A percentile compares a stretch with the other conserved stretches of the same genome.
phyloP scores from a whole-genome alignment of 495 filamentous ascomycete species.

The Bathelium albidoporum region DNA sequence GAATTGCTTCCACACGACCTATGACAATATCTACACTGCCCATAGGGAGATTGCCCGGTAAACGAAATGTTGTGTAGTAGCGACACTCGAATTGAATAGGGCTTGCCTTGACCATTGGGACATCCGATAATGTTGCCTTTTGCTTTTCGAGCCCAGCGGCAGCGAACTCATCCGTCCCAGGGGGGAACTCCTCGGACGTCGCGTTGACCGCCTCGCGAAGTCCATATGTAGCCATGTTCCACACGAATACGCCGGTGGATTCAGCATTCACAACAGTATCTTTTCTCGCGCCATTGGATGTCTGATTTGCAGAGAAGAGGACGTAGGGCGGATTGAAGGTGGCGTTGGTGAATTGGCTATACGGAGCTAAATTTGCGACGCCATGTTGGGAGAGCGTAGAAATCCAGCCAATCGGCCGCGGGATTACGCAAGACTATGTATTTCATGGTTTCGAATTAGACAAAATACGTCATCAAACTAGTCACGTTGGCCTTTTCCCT shows the following conservation, averaged over 20 bases:
- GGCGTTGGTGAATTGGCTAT: constrained; percentile 50
- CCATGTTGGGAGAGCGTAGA: constrained; percentile 26
- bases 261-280: constrained; percentile 46
- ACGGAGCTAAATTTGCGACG: constrained; percentile 44
- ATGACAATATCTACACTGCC: constrained; percentile 46
- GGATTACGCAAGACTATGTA: constrained; percentile 31
- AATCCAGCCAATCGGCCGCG: constrained; percentile 35
- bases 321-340: constrained; percentile 51
- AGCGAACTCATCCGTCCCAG: constrained; percentile 45
- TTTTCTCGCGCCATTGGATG: constrained; percentile 33
- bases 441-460: neutral
- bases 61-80: constrained; percentile 41
- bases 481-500: neutral
- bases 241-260: constrained; percentile 43
- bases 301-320: constrained; percentile 47
- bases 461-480: neutral
- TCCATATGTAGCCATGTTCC: constrained; percentile 48
- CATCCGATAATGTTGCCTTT: constrained; percentile 28
- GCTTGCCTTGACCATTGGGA: constrained; percentile 41
- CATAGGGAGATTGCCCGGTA: constrained; percentile 45
- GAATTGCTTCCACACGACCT: constrained; percentile 44
- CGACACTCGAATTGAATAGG: constrained; percentile 49
- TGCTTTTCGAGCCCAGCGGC: constrained; percentile 39
- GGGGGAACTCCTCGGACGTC: constrained; percentile 33
- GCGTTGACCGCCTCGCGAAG: constrained; percentile 44